Conservation (phyloP, 176 grass and related monocot genomes). For the Urochloa ruziziensis region DNA sequence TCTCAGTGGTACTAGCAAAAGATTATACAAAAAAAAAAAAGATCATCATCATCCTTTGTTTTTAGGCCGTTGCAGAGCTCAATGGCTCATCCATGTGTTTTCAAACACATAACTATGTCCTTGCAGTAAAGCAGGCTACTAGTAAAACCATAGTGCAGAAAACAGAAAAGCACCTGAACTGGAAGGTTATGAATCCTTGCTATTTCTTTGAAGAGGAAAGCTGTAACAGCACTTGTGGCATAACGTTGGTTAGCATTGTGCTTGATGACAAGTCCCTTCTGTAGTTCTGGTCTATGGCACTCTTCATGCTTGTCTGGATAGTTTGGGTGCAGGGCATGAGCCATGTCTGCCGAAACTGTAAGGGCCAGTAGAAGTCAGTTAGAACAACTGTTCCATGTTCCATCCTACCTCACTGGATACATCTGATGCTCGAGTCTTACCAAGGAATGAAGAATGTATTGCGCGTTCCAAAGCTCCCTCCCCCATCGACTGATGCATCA, state of each 20-base stretch:
- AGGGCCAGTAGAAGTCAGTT: slow-evolving; percentile 3
- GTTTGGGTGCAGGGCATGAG: slow-evolving; percentile 91
- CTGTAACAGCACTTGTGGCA: slow-evolving; percentile 89
- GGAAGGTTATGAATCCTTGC: slow-evolving; percentile 73
- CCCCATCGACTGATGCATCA: slow-evolving; percentile 73
- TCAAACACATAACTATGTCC: not conserved
- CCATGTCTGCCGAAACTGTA: slow-evolving; percentile 92
- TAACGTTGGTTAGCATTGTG: slow-evolving; percentile 97
- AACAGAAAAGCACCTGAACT: slow-evolving; percentile 60
- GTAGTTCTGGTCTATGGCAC: slow-evolving; percentile 73
- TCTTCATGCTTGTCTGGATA: slow-evolving; percentile 93
- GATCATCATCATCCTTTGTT: not conserved
- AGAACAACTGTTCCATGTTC: not conserved
- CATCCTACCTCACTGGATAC: not conserved
- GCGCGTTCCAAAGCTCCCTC: slow-evolving; percentile 87
- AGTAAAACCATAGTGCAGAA: slow-evolving; percentile 9
- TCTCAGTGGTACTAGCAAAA: not conserved
- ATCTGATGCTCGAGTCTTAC: slow-evolving; percentile 31
- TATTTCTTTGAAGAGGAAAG: slow-evolving; percentile 97
- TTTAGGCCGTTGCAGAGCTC: not conserved
- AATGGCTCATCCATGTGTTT: not conserved
- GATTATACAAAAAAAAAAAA: not conserved
- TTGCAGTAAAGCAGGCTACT: not conserved
- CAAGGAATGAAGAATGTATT: slow-evolving; percentile 90
- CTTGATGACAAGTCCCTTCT: slow-evolving; percentile 92